A percentile compares a stretch with the other conserved stretches of the same genome.
Evolutionary conservation across 1,284 basidiomycete genomes (phyloP).

Genomic region (Apiotrichum montevideense): DNA sequence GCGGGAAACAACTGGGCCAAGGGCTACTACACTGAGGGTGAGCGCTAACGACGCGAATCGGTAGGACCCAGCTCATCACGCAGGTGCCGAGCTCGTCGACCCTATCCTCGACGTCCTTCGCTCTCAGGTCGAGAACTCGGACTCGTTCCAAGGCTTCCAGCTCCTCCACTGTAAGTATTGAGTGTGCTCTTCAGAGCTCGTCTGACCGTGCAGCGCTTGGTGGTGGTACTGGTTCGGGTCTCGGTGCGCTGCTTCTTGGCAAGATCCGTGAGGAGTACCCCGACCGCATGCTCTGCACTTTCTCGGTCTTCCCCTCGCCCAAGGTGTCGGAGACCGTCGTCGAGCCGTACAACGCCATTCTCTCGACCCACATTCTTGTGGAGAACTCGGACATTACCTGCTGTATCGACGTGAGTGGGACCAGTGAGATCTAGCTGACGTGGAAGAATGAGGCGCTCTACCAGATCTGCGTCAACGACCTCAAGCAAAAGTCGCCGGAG

Average conservation of each 20-base stretch:
- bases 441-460: conserved; percentile 91
- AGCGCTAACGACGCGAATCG: background rate
- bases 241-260: conserved; percentile 58
- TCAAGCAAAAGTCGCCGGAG: conserved; percentile 88
- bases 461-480: conserved; percentile 94
- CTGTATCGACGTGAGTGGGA: conserved; percentile 57
- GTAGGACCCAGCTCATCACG: background rate
- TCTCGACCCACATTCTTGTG: conserved; percentile 58
- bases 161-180: conserved; percentile 52
- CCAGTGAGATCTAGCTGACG: background rate
- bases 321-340: conserved; percentile 59
- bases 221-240: conserved; percentile 59
- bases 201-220: conserved; percentile 47
- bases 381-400: conserved; percentile 61
- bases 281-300: conserved; percentile 60
- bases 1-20: conserved; percentile 59
- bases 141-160: conserved; percentile 58
- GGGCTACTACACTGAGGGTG: conserved; percentile 53
- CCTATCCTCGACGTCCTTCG: conserved; percentile 56
- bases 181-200: background rate
- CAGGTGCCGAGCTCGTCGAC: conserved; percentile 61
- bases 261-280: conserved; percentile 60
- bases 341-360: conserved; percentile 59
- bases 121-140: conserved; percentile 56
- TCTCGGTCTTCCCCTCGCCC: conserved; percentile 58